A percentile compares a stretch with the other conserved stretches of the same genome.
Conservation (phyloP, 1,139 yeast genomes). For the Taphrina wiesneri region DNA sequence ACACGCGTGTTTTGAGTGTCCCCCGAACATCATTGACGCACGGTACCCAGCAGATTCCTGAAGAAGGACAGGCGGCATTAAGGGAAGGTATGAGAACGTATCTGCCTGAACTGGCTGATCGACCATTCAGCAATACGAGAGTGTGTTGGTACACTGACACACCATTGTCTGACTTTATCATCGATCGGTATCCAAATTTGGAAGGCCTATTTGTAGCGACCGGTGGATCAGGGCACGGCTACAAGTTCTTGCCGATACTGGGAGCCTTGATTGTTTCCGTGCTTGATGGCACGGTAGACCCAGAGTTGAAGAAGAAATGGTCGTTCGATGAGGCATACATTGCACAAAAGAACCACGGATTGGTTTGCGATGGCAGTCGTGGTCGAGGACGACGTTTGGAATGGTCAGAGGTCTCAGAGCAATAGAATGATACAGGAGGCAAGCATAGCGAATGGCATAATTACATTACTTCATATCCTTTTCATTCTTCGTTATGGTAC, state of each 20-base stretch:
- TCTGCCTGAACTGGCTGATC: conserved; percentile 37
- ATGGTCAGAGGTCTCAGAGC: conserved; percentile 15
- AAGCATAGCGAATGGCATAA: neutral
- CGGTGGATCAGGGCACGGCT: conserved; percentile 53
- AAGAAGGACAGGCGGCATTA: conserved; percentile 38
- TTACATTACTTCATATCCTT: neutral
- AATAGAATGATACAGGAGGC: neutral
- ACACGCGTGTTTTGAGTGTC: neutral
- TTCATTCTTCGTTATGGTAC: neutral
- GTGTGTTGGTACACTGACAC: conserved; percentile 54
- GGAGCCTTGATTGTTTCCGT: conserved; percentile 22
- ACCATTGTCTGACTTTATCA: conserved; percentile 49
- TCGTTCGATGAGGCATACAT: neutral
- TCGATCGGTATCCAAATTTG: conserved; percentile 49
- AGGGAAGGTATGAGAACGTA: conserved; percentile 36
- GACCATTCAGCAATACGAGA: conserved; percentile 42
- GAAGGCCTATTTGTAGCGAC: conserved; percentile 50
- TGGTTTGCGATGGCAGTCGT: conserved; percentile 21
- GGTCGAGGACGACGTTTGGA: conserved; percentile 16
- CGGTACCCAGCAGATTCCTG: conserved; percentile 35
- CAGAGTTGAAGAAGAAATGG: conserved; percentile 6
- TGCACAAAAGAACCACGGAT: neutral
- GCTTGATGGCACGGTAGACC: conserved; percentile 5
- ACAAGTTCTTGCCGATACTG: conserved; percentile 34
- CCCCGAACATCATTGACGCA: conserved; percentile 26